Base-by-base conservation (phyloP, 2,329 filamentous ascomycete species). In the Cercospora zeina region DNA sequence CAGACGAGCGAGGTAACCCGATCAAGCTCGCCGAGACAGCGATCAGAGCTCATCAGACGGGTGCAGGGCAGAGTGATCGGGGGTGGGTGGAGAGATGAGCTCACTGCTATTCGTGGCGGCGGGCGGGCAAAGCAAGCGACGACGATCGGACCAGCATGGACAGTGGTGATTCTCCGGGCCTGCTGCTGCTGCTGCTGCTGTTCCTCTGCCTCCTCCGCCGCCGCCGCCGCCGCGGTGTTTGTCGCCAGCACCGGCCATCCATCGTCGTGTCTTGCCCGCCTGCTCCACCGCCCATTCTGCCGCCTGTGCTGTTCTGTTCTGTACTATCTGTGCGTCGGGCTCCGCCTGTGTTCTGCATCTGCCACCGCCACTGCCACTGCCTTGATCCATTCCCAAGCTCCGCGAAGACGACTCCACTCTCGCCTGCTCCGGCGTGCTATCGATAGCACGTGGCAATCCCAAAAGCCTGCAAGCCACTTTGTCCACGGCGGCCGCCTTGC, bases 21-120 rank as follows among this genome's bases (percentile, higher is more conserved):
- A 54, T 54, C 51, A 54, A 54, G 51, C 51, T 54, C 51, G 30
- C 33, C 51, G 51, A 54, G 51, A 54, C 51, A 54, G 51, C 30
- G 31, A 37, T 36, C 33, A 54, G 51, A 34, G 36, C 16, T 54
- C 31, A 16, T 27, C 24, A 27, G 19, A 36, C 2, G 51, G 30
- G 30, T 36, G 31, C 30, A 54, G 31, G 33, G 51, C 13, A 16
- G 14, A 19, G 13, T n/a, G 51, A 24, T 37, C 33, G 51, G 16
- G 30, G 30, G 13, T 36, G 7, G 51, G 24, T 34, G 24, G 24
- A 27, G 24, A 27, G 51, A 54, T 54, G 51, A 54, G 51, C 51
- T 3, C 31, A 19, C 19, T 54, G 51, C 51, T 54, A 54, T 54
- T 54, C 33, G 39, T 19, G 39, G 39, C 39, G 39, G 51, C 24